Evolutionary conservation across 2,329 filamentous ascomycete genomes (phyloP), one percentile per base, ranked within the genome.

Genomic region (Chaetoscypha palmicola): DNA sequence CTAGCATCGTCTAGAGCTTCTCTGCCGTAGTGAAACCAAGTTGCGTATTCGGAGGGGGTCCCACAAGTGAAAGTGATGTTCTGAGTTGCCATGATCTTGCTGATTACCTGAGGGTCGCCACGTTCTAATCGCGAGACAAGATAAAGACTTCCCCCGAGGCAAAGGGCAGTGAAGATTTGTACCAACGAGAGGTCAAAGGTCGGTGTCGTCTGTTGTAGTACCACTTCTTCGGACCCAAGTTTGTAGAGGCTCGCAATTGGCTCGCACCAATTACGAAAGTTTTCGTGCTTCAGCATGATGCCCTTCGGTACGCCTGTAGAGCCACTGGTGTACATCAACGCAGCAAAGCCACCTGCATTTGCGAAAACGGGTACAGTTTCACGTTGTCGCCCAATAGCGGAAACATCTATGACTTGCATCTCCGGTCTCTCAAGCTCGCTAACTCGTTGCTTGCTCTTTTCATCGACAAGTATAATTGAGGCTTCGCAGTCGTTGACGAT

Each of bases 281-380:
- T 17, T 10, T 10, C 11, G n/a, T 45, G 43, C 5, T 45, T 19
- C 8, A 45, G n/a, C 14, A 40, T 11, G n/a, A 71, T 60, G 2
- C 88, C 89, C 66, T 95, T 95, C 0, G 89, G 89, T 3, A 81
- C 77, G 7, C 89, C 89, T 0, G 88, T 94, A 5, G 86, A 91
- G 2, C 88, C 88, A 30, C 86, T 92, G 0, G 88, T 94, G 61
- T 94, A 94, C 77, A 94, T 87, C 45, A 94, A 37, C 2, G 42
- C 33, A 17, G 46, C 63, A 57, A 8, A 65, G 60, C 5, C 57
- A 55, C 41, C 60, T 58, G 12, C 58, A 59, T 51, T 58, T 5
- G 51, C 40, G 1, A 47, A 36, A 34, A 45, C 50, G 4, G 41
- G 45, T 24, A 36, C 9, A 5, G 11, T 14, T 19, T 5, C 20